These are phyloP conservation scores for Incumbomyces lentus DNA, from an alignment of 2,329 filamentous ascomycete genomes.

Conservation along the genomic window DNA sequence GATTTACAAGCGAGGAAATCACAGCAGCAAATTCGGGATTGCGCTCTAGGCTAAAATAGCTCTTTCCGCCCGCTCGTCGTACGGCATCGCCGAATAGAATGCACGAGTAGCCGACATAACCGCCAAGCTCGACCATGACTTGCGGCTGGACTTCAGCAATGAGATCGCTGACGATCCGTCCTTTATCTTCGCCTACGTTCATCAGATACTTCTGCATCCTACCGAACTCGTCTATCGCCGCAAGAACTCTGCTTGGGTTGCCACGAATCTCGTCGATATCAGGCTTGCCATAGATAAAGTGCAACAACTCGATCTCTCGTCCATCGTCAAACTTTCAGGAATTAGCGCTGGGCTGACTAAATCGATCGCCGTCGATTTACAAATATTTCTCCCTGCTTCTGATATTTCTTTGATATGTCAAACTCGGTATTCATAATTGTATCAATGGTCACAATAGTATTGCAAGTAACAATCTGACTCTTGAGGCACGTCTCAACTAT, in stretches of 20 bases:
- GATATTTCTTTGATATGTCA: constrained; percentile 15
- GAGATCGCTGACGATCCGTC: constrained; percentile 56
- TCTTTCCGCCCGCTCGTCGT: constrained; percentile 50
- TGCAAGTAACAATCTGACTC: too few relatives aligned
- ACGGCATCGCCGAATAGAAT: constrained; percentile 63
- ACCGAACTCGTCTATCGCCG: constrained; percentile 60
- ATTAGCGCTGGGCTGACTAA: not conserved
- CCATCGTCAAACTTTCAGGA: constrained; percentile 53
- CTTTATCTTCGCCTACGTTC: constrained; percentile 70
- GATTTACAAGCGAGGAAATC: constrained; percentile 56
- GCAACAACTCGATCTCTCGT: constrained; percentile 61
- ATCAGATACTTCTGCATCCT: constrained; percentile 61
- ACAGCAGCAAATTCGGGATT: constrained; percentile 65
- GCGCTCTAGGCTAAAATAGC: constrained; percentile 62
- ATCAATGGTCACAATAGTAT: too few relatives aligned
- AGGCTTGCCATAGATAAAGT: constrained; percentile 54
- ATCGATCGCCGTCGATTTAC: constrained; percentile 5
- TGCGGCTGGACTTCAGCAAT: constrained; percentile 57
- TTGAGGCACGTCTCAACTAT: too few relatives aligned
- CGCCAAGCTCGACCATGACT: constrained; percentile 67
- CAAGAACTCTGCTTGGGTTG: constrained; percentile 53
- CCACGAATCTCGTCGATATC: constrained; percentile 54
- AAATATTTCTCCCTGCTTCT: constrained; percentile 18
- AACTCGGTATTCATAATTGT: constrained; percentile 11
- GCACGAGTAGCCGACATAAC: constrained; percentile 73